Percentiles rank a stretch among this genome's conserved stretches.
Conservation (phyloP, 208 protist genomes). For the Trypanosoma theileri region DNA sequence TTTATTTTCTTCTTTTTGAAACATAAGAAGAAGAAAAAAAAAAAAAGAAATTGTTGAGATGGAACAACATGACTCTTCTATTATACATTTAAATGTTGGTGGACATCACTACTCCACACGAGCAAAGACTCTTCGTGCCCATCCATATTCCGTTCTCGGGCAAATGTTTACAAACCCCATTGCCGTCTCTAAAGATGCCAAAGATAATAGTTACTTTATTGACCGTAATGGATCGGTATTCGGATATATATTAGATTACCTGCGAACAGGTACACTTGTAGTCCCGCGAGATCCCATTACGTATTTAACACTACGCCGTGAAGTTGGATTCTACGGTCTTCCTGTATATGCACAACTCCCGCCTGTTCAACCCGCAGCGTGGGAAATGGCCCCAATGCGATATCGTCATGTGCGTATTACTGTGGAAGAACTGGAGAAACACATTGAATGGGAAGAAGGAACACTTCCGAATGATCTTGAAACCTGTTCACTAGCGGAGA, state of each 20-base stretch:
- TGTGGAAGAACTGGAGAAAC: slow-evolving; percentile 24
- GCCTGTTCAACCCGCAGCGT: neutral
- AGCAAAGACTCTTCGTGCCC: slow-evolving; percentile 14
- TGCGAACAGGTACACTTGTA: slow-evolving; percentile 20
- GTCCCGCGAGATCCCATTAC: slow-evolving; percentile 18
- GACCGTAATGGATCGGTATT: slow-evolving; percentile 30
- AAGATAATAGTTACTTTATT: slow-evolving; percentile 25
- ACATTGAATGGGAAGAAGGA: slow-evolving; percentile 24
- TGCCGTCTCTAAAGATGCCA: slow-evolving; percentile 14
- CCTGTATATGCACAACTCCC: slow-evolving; percentile 18
- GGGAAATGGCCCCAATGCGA: slow-evolving; percentile 9
- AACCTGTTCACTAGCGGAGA: slow-evolving; percentile 11
- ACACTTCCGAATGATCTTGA: slow-evolving; percentile 5
- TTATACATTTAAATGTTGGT: slow-evolving; percentile 34
- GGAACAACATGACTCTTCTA: neutral
- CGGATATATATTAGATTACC: slow-evolving; percentile 29
- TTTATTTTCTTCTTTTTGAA: too few relatives aligned
- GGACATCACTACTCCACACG: slow-evolving; percentile 21
- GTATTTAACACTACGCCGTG: slow-evolving; percentile 19
- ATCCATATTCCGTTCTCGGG: slow-evolving; percentile 23
- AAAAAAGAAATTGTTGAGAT: neutral
- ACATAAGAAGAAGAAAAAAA: neutral
- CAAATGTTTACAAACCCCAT: slow-evolving; percentile 31
- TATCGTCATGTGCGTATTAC: slow-evolving; percentile 19
- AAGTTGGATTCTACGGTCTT: slow-evolving; percentile 23